Evolutionary conservation across 805 yeast species (phyloP).

Genomic region (Suhomyces vadensis): DNA sequence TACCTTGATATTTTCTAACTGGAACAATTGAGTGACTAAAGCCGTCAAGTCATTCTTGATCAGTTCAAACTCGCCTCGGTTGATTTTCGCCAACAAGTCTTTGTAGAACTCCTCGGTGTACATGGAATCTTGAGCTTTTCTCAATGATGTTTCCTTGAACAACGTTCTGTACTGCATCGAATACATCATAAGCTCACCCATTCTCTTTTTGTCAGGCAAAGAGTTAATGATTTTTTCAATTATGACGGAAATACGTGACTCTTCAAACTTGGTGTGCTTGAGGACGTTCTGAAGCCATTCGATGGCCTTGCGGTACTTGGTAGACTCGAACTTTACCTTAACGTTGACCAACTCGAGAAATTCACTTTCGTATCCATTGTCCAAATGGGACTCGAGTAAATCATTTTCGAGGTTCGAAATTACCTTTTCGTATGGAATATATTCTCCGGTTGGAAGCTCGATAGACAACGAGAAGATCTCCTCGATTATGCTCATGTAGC

Average conservation of each 20-base stretch:
- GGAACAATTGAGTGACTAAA: slow-evolving; percentile 54
- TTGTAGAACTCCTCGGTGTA: slow-evolving; percentile 59
- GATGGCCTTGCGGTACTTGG: slow-evolving; percentile 66
- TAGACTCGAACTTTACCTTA: slow-evolving; percentile 57
- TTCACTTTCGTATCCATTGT: slow-evolving; percentile 56
- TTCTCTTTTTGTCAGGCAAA: slow-evolving; percentile 63
- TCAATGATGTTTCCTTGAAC: slow-evolving; percentile 60
- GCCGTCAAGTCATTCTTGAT: slow-evolving; percentile 52
- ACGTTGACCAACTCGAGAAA: slow-evolving; percentile 68
- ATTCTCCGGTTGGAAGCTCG: slow-evolving; percentile 56
- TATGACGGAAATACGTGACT: slow-evolving; percentile 64
- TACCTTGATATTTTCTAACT: slow-evolving; percentile 60
- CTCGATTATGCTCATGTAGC: slow-evolving; percentile 62
- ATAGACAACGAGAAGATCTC: slow-evolving; percentile 76
- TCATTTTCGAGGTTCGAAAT: slow-evolving; percentile 72
- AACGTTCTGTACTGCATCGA: slow-evolving; percentile 59
- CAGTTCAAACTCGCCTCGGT: slow-evolving; percentile 51
- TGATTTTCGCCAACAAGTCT: slow-evolving; percentile 45
- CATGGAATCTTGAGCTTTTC: slow-evolving; percentile 66
- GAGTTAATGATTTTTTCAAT: slow-evolving; percentile 61
- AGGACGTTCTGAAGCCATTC: slow-evolving; percentile 73
- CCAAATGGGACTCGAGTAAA: slow-evolving; percentile 58
- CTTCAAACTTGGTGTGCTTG: slow-evolving; percentile 69
- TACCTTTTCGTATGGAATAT: slow-evolving; percentile 72
- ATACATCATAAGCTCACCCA: slow-evolving; percentile 62